Evolutionary conservation across 352 stramenopile species (phyloP).

Genomic region (Elongisporangium anandrum): DNA sequence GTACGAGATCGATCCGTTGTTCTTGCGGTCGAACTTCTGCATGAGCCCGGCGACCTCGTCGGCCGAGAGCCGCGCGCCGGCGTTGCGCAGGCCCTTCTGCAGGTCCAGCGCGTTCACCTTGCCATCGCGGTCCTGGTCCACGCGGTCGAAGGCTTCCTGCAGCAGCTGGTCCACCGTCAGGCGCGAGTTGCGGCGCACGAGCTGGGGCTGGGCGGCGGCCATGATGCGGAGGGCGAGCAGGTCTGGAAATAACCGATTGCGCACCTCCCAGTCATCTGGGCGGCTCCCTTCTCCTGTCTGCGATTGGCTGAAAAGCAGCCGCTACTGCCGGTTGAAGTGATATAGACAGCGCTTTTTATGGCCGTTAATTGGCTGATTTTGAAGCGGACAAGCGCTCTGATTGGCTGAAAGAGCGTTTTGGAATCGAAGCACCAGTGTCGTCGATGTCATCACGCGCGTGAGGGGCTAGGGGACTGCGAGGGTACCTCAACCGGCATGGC

Average conservation of each 20-base stretch:
- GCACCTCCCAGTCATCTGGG: background rate
- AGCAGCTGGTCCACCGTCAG: slow-evolving; percentile 74
- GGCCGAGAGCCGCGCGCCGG: slow-evolving; percentile 53
- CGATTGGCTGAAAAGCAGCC: background rate
- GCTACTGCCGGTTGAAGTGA: background rate
- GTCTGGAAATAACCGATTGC: background rate
- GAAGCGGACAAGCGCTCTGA: background rate
- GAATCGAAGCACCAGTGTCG: background rate
- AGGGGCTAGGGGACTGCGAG: background rate
- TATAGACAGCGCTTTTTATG: background rate
- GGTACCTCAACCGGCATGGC: background rate
- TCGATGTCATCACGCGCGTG: background rate
- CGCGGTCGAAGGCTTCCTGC: slow-evolving; percentile 65
- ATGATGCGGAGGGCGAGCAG: background rate
- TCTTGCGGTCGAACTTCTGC: slow-evolving; percentile 59
- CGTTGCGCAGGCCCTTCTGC: slow-evolving; percentile 55
- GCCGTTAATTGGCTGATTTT: background rate
- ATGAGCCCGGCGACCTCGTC: slow-evolving; percentile 62
- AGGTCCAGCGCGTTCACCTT: slow-evolving; percentile 72
- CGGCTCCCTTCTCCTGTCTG: background rate
- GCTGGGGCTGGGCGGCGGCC: slow-evolving; percentile 11
- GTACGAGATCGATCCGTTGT: slow-evolving; percentile 66
- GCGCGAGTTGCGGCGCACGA: slow-evolving; percentile 76
- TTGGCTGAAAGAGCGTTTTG: background rate
- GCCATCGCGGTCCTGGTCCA: slow-evolving; percentile 68